Evolutionary conservation across 352 stramenopile species (phyloP), one percentile per base, ranked within the genome.

Genomic region (Phytophthora melonis): DNA sequence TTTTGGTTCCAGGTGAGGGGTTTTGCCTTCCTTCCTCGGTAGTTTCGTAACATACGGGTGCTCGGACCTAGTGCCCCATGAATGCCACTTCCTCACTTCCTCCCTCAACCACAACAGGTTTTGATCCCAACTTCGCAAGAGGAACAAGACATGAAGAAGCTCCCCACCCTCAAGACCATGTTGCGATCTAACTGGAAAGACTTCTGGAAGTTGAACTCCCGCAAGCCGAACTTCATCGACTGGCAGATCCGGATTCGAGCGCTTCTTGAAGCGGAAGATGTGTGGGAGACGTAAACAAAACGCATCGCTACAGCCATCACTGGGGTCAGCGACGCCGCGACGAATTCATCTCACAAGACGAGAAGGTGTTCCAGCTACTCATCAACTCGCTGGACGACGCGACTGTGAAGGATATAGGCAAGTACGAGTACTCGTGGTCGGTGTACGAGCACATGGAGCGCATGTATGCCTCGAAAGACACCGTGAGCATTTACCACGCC

Each of bases 311-410:
- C 30, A 55, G 64, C n/a, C 1, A 23, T 2, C 5, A 25, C 6
- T 61, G 47, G 56, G 32, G 18, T 32, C 8, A 8, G 3, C 39
- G 14, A 2, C 14, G 16, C 1, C 56, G 30, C 14, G 0, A 56
- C 27, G 34, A 64, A 0, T 66, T 66, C 3, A 58, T 66, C 11
- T 11, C 47, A 6, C 10, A 30, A 14, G 56, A 66, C 36, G 67
- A 67, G 25, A 57, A 58, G 36, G 55, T 57, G n/a, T 13, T 67
- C 7, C 58, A 72, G 2, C 36, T 72, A 10, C 47, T 72, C 13
- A 52, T 72, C 9, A 72, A n/a, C 36, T 62, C 66, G 43, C 39
- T 72, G 11, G 66, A 67, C 18, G 25, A 72, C n/a, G 47, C 66
- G 2, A 63, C 66, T 0, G 66, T 72, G 3, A 72, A 52, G n/a